Evolutionary conservation across 23 red algal species (phyloP).

Genomic region (Gracilariopsis chorda): DNA sequence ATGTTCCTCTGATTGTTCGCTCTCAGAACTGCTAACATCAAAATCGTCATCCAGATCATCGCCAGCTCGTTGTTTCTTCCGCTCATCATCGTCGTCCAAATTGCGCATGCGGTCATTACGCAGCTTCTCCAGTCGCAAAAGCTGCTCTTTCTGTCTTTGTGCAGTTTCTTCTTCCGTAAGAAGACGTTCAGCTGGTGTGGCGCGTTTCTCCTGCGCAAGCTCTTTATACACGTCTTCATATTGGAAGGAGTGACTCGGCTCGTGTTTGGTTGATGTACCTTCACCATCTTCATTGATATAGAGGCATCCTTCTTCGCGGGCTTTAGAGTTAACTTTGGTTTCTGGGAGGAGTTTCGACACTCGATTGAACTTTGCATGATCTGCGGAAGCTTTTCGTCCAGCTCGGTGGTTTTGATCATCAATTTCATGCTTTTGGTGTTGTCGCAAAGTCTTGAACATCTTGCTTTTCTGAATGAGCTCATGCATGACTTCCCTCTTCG

Average conservation of each 20-base stretch:
- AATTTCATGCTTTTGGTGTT: conserved; percentile 33
- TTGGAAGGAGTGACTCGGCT: neutral
- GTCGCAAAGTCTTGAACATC: conserved; percentile 61
- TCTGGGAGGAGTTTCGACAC: neutral
- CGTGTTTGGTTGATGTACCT: neutral
- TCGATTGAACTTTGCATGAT: conserved; percentile 11
- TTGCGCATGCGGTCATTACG: conserved; percentile 32
- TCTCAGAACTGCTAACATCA: neutral
- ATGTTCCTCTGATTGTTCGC: conserved; percentile 18
- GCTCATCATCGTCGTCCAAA: conserved; percentile 27
- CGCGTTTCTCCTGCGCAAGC: conserved; percentile 49
- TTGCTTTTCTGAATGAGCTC: conserved; percentile 74
- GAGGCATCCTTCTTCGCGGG: neutral
- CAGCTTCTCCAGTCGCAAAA: conserved; percentile 37
- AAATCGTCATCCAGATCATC: neutral
- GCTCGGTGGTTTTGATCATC: conserved; percentile 43
- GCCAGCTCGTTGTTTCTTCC: neutral
- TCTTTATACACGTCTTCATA: conserved; percentile 55
- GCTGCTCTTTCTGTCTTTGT: conserved; percentile 21
- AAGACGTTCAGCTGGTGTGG: conserved; percentile 42
- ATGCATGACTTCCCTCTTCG: conserved; percentile 58
- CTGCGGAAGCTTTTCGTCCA: conserved; percentile 39
- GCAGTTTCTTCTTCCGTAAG: conserved; percentile 59
- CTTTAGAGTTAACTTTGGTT: neutral
- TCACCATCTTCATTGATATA: conserved; percentile 3